Conservation (phyloP, 2,329 filamentous ascomycete species). For the Parafenestella ontariensis region DNA sequence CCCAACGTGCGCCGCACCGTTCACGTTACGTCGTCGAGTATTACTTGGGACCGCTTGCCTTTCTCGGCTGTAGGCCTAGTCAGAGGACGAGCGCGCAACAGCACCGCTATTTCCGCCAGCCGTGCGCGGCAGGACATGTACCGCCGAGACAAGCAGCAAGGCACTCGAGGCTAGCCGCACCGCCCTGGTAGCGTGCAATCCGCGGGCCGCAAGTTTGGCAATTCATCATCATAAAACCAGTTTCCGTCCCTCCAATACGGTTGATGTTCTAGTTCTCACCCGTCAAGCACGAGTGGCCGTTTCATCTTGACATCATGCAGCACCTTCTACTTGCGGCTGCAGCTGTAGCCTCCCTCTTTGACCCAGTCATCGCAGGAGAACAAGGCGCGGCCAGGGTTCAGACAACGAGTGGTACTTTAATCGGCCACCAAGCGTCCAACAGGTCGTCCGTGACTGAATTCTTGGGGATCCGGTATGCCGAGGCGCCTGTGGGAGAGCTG, state of each 20-base stretch:
- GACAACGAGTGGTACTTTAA: constrained; percentile 41
- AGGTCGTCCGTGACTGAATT: constrained; percentile 38
- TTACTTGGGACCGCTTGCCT: too few relatives aligned
- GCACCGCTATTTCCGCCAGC: background rate
- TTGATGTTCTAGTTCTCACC: background rate
- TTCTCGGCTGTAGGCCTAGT: background rate
- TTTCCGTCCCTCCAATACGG: background rate
- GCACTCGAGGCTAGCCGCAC: too few relatives aligned
- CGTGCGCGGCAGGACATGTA: background rate
- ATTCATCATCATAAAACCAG: constrained; percentile 4
- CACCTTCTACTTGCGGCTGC: constrained; percentile 13
- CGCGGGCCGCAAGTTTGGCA: constrained; percentile 7
- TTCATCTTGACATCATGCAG: constrained; percentile 24
- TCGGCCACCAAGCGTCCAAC: constrained; percentile 40
- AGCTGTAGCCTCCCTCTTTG: constrained; percentile 15
- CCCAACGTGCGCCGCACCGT: too few relatives aligned
- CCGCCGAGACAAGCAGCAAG: background rate
- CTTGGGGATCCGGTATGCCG: constrained; percentile 46
- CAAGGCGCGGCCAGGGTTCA: constrained; percentile 14
- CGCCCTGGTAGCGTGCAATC: background rate
- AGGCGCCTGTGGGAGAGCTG: constrained; percentile 42
- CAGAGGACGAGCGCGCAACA: background rate
- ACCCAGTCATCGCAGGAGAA: constrained; percentile 11
- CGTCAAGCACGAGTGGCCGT: background rate
- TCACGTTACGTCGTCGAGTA: too few relatives aligned